Evolutionary conservation across 225 moss, liverwort and hornwort genomes (phyloP).

Genomic region (Lunularia cruciata): DNA sequence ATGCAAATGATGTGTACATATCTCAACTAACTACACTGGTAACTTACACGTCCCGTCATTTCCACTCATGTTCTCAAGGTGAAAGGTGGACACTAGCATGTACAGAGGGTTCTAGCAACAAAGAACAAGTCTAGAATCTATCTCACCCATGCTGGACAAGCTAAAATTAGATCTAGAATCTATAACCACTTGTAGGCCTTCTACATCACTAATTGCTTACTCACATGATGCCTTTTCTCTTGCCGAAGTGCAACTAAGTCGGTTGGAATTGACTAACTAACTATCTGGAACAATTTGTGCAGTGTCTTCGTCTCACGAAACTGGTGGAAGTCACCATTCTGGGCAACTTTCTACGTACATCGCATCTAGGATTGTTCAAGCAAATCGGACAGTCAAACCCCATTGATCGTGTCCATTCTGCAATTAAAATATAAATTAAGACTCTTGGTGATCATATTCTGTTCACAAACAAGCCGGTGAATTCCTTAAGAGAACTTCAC

Average conservation of each 20-base stretch:
- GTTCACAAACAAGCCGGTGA: neutral
- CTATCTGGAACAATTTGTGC: neutral
- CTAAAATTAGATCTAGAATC: neutral
- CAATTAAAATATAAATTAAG: neutral
- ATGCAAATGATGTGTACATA: conserved; percentile 5
- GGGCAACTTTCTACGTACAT: neutral
- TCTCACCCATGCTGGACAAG: conserved; percentile 2
- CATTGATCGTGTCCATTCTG: neutral
- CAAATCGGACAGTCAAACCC: neutral
- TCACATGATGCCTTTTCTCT: conserved; percentile 8
- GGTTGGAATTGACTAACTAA: neutral
- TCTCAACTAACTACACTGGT: neutral
- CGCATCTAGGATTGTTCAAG: neutral
- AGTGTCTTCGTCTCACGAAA: no score
- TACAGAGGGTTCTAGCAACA: neutral
- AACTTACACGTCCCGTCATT: conserved; percentile 2
- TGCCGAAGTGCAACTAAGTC: conserved; percentile 2
- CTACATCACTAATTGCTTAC: neutral
- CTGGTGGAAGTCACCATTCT: no score
- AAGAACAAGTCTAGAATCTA: conserved; percentile 7
- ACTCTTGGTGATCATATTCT: neutral
- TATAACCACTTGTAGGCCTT: neutral
- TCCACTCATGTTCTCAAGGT: conserved; percentile 9
- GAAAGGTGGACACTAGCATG: neutral
- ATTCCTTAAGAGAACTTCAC: neutral